Base-by-base conservation (phyloP, 257 asterid species). In the Solanum infundibuliforme region DNA sequence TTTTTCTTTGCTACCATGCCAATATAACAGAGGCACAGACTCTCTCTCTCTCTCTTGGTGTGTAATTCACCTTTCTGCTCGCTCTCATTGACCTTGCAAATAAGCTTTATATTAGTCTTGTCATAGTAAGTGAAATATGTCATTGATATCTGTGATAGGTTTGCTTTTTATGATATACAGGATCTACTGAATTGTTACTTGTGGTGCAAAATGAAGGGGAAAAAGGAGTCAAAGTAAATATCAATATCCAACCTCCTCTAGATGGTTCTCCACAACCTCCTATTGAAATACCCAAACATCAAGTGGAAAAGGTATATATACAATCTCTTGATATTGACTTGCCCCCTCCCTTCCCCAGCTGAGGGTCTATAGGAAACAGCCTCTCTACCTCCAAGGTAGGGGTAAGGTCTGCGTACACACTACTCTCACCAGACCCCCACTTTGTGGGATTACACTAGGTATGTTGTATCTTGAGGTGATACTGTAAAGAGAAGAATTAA, bases 181-280 rank as follows among this genome's bases (percentile, higher is more conserved):
- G 93, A 83, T 86, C 93, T 82, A 73, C 91, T 35, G 84, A 86
- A 77, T 5, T 90, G 90, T 88, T 90, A 88, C 87, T 93, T 73
- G 84, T 93, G 90, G 93, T 93, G 87, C 91, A 89, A 90, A 94
- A 94, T 88, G 87, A 89, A 87, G 96, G 93, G 72, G 92, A 89
- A 89, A 89, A 72, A 90, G 87, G 89, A 87, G 88, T 93, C 90
- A 87, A 88, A 90, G 94, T 93, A 25, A 90, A 90, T 72, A 83
- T 93, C 87, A 88, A 82, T 83, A 46, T 85, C 55, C 93, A 91
- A 84, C 88, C 91, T 86, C 68, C 88, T 43, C 46, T 83, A 87
- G 69, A 71, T 69, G 86, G 87, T 86, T 83, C 71, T 86, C 58
- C 89, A 32, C 87, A 88, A 32, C 88, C 82, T 86, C 88, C 86